Evolutionary conservation across 202 grass and related monocot genomes (phyloP).

Genomic region (Musa balbisiana): DNA sequence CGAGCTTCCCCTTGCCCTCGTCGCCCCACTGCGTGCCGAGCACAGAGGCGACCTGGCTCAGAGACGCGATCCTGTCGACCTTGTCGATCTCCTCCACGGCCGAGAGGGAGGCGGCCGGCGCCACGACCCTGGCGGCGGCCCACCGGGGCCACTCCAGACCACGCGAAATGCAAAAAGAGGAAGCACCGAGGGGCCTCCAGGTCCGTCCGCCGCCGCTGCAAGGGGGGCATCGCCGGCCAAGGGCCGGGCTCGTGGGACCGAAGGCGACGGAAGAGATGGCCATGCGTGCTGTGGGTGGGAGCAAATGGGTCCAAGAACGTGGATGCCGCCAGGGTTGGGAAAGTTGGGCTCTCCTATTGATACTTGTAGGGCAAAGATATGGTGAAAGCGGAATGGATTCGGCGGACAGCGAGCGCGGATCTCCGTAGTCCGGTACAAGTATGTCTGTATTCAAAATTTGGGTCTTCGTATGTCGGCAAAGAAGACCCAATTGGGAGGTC

Average conservation of each 20-base stretch:
- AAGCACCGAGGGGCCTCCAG: neutral
- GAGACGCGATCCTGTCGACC: slow-evolving; percentile 50
- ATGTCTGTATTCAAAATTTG: no score
- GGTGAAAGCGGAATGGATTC: no score
- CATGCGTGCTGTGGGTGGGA: neutral
- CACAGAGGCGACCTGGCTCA: slow-evolving; percentile 79
- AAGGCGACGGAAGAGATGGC: slow-evolving; percentile 1
- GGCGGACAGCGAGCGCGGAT: no score
- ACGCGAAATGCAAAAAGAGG: neutral
- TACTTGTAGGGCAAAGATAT: neutral
- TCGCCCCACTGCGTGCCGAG: slow-evolving; percentile 97
- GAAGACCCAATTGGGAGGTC: no score
- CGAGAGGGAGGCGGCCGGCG: slow-evolving; percentile 31
- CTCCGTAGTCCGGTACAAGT: no score
- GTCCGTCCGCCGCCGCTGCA: neutral
- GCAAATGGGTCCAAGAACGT: no score
- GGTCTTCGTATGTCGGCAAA: no score
- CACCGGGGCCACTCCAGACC: neutral
- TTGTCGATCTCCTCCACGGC: slow-evolving; percentile 14
- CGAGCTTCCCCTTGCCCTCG: slow-evolving; percentile 94
- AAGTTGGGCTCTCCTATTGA: neutral
- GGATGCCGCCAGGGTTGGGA: neutral
- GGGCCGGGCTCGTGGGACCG: neutral
- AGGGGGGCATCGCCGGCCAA: neutral
- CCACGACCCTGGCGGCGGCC: neutral